phyloP scores from a whole-genome alignment of 2,329 filamentous ascomycete species.

The Lithohypha guttulata region DNA sequence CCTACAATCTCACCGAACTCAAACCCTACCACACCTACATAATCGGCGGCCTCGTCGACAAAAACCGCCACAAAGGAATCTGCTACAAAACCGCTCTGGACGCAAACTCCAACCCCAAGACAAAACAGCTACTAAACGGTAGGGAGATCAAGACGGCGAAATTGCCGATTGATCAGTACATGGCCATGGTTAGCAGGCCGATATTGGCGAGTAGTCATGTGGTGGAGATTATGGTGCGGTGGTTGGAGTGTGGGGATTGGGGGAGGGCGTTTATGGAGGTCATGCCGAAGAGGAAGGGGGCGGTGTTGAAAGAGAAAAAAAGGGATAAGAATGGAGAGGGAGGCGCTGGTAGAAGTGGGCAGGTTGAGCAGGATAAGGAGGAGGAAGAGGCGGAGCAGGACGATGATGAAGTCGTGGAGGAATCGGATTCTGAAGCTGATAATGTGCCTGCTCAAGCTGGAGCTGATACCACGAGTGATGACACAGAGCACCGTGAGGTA shows the following conservation, averaged over 20 bases:
- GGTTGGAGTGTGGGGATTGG: conserved; percentile 87
- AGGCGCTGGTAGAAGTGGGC: not conserved
- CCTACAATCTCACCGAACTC: conserved; percentile 67
- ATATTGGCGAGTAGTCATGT: conserved; percentile 94
- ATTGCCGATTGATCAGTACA: conserved; percentile 87
- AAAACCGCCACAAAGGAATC: conserved; percentile 89
- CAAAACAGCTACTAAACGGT: not conserved
- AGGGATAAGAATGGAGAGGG: conserved; percentile 1
- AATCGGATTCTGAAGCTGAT: not conserved
- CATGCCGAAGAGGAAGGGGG: conserved; percentile 84
- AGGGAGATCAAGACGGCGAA: conserved; percentile 66
- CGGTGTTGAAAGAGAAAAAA: conserved; percentile 44
- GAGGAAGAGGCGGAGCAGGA: not conserved
- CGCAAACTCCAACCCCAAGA: conserved; percentile 24
- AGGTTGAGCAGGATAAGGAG: not conserved
- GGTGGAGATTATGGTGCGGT: conserved; percentile 88
- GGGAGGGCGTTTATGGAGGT: conserved; percentile 76
- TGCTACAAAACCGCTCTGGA: conserved; percentile 74
- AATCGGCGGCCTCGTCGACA: conserved; percentile 87
- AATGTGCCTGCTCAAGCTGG: too few relatives aligned
- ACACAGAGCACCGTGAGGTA: too few relatives aligned
- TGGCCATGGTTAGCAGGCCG: conserved; percentile 77
- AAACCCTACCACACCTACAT: conserved; percentile 87
- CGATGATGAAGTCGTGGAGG: not conserved
- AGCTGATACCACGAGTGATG: too few relatives aligned